phyloP scores from a whole-genome alignment of 805 yeast genomes.

The Hyphopichia homilentoma region DNA sequence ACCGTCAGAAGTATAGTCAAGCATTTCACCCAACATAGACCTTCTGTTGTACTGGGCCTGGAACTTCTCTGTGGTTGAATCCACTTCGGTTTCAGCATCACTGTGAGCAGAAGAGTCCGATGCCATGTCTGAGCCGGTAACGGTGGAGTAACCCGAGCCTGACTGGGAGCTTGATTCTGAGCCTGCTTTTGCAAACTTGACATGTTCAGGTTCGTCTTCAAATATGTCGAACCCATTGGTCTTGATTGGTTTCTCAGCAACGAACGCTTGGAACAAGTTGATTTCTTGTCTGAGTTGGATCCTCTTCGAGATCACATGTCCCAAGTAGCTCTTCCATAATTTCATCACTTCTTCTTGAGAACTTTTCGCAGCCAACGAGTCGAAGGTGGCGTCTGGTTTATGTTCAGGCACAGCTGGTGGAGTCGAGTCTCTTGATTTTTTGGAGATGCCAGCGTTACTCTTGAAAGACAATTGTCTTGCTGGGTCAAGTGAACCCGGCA shows the following conservation, averaged over 20 bases:
- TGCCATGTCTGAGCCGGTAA: conserved; percentile 8
- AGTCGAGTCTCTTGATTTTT: conserved; percentile 2
- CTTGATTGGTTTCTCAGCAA: conserved; percentile 8
- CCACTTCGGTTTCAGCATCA: conserved; percentile 1
- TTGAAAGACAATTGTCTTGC: background rate
- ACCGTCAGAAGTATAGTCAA: conserved; percentile 34
- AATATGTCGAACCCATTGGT: conserved; percentile 1
- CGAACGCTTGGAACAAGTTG: conserved; percentile 24
- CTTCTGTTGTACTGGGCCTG: conserved; percentile 24
- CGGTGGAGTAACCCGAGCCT: background rate
- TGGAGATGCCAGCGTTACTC: conserved; percentile 4
- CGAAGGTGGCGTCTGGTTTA: conserved; percentile 5
- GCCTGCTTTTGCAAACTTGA: background rate
- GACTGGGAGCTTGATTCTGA: background rate
- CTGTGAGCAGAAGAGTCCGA: conserved; percentile 1
- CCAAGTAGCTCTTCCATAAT: conserved; percentile 34
- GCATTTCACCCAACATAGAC: conserved; percentile 42
- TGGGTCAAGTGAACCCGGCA: conserved; percentile 1
- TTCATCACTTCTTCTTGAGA: conserved; percentile 7
- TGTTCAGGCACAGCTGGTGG: conserved; percentile 30
- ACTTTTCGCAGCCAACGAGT: conserved; percentile 1
- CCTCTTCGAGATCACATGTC: conserved; percentile 31
- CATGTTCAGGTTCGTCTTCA: conserved; percentile 2
- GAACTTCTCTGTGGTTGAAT: conserved; percentile 20
- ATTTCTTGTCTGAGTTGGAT: conserved; percentile 41